A percentile compares a stretch with the other conserved stretches of the same genome.
Conservation (phyloP, 345 rosid species). For the Populus simonii region DNA sequence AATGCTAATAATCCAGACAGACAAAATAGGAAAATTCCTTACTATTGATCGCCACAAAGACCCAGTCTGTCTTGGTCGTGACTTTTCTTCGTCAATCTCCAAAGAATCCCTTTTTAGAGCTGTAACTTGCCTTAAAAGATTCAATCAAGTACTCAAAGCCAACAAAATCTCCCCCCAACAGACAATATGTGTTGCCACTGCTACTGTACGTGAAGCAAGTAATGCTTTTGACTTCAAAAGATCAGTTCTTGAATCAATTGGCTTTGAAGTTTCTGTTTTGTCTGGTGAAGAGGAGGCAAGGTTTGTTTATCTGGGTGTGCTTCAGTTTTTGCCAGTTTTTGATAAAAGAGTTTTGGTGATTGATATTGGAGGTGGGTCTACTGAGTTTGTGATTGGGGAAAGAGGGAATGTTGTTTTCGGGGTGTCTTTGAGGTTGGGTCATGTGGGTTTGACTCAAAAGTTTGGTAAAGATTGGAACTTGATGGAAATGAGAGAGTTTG, state of each 20-base stretch:
- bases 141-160: conserved; percentile 37
- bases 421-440: conserved; percentile 57
- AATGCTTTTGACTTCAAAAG: conserved; percentile 40
- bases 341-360: conserved; percentile 47
- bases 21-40: conserved; percentile 43
- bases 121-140: conserved; percentile 37
- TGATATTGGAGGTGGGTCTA: conserved; percentile 79
- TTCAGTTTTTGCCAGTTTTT: conserved; percentile 56
- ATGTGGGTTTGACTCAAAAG: conserved; percentile 56
- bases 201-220: conserved; percentile 52
- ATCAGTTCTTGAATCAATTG: conserved; percentile 29
- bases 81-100: conserved; percentile 44
- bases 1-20: conserved; percentile 53
- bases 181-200: conserved; percentile 63
- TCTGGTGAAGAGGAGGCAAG: conserved; percentile 68
- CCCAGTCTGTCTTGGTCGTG: conserved; percentile 50
- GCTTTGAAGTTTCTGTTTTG: conserved; percentile 44
- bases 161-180: conserved; percentile 23
- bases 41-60: conserved; percentile 45
- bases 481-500: conserved; percentile 41
- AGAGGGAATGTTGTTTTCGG: conserved; percentile 45
- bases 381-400: conserved; percentile 58
- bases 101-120: conserved; percentile 39
- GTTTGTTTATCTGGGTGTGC: conserved; percentile 54
- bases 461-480: conserved; percentile 20